Conservation (phyloP, 108 stramenopile genomes). For the Nannochloropsis gaditana region DNA sequence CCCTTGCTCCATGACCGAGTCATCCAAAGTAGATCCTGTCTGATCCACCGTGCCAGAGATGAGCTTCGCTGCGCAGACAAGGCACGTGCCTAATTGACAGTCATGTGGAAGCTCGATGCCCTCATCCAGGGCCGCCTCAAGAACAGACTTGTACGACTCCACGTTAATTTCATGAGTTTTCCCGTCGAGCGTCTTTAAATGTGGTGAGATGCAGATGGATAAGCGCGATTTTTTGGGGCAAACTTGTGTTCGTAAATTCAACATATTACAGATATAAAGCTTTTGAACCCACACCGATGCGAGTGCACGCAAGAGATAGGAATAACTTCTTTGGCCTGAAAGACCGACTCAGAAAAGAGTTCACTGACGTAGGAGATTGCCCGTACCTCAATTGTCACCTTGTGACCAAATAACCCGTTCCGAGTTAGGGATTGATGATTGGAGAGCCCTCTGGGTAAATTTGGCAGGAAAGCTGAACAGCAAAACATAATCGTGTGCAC, state of each 20-base stretch:
- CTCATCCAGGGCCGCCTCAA: slow-evolving; percentile 52
- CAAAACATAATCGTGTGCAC: too few relatives aligned
- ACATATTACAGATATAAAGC: too few relatives aligned
- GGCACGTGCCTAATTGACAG: slow-evolving; percentile 55
- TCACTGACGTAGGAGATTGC: too few relatives aligned
- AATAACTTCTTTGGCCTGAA: too few relatives aligned
- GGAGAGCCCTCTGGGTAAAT: background rate
- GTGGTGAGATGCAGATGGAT: background rate
- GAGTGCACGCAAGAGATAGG: too few relatives aligned
- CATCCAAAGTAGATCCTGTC: slow-evolving; percentile 49
- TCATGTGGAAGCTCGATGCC: slow-evolving; percentile 55
- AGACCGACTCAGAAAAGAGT: too few relatives aligned
- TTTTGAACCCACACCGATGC: too few relatives aligned
- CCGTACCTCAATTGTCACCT: background rate
- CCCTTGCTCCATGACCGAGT: slow-evolving; percentile 48
- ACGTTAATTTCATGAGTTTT: slow-evolving; percentile 32
- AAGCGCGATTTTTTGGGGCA: background rate
- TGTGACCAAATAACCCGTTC: background rate
- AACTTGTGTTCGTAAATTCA: too few relatives aligned
- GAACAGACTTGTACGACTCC: slow-evolving; percentile 41
- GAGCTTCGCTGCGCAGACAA: slow-evolving; percentile 50
- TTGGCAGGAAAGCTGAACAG: background rate
- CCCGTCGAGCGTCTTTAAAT: slow-evolving; percentile 32
- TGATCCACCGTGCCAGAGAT: slow-evolving; percentile 53
- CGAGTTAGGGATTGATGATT: background rate